Evolutionary conservation across 305 asterid genomes (phyloP).

Genomic region (Fraxinus velutina): DNA sequence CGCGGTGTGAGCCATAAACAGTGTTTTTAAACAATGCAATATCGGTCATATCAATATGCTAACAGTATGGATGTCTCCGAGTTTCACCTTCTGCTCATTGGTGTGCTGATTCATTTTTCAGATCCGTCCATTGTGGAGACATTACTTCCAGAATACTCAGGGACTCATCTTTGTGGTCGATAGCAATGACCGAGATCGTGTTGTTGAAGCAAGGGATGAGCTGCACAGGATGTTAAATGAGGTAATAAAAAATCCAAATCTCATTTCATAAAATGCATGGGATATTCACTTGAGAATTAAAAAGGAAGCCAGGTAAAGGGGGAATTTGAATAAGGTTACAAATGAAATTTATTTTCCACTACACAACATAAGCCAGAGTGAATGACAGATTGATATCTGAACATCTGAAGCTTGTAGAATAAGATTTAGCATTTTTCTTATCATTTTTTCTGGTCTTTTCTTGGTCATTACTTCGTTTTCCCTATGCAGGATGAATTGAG

Average conservation of each 20-base stretch:
- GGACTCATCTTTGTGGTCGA: constrained; percentile 63
- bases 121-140: constrained; percentile 68
- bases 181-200: constrained; percentile 62
- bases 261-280: neutral
- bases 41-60: neutral
- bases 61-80: constrained; percentile 1
- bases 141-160: constrained; percentile 60
- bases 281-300: neutral
- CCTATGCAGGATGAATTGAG: constrained; percentile 6
- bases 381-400: neutral
- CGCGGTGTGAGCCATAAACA: neutral
- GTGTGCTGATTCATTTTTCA: constrained; percentile 13
- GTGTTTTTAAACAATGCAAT: neutral
- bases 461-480: neutral
- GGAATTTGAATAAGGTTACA: neutral
- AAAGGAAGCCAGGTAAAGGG: neutral
- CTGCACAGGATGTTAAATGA: constrained; percentile 62
- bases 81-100: neutral
- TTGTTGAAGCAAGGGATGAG: constrained; percentile 60
- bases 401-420: neutral
- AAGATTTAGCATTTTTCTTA: neutral
- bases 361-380: neutral
- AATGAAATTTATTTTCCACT: neutral
- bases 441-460: neutral
- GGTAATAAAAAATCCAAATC: constrained; percentile 24